phyloP scores from a whole-genome alignment of 2,329 filamentous ascomycete genomes.

The Arthrobotrys musiformis region DNA sequence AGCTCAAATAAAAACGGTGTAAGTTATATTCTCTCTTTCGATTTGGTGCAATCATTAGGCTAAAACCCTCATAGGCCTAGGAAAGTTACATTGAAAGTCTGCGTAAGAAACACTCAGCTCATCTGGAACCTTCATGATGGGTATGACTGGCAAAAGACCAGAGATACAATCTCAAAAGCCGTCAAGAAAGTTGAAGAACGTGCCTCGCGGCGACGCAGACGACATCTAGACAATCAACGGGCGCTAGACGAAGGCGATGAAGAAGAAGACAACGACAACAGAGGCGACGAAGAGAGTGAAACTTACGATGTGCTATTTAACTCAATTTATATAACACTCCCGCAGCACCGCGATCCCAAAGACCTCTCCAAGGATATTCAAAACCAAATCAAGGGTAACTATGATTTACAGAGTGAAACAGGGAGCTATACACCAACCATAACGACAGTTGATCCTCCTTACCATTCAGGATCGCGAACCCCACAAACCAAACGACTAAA shows the following conservation, averaged over 20 bases:
- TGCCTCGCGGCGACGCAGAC: conserved; percentile 76
- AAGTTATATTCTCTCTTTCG: not conserved
- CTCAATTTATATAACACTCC: conserved; percentile 96
- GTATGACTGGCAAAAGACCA: conserved; percentile 92
- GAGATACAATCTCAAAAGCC: conserved; percentile 85
- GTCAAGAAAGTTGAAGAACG: conserved; percentile 87
- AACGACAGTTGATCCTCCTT: conserved; percentile 28
- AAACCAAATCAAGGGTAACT: conserved; percentile 72
- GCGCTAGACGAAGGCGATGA: conserved; percentile 65
- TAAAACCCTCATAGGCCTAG: conserved; percentile 7
- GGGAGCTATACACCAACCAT: conserved; percentile 82
- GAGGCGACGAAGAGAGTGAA: conserved; percentile 81
- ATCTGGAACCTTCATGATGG: conserved; percentile 99
- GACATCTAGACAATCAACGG: conserved; percentile 69
- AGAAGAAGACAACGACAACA: conserved; percentile 64
- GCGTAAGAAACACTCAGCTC: conserved; percentile 85
- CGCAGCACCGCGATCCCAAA: conserved; percentile 82
- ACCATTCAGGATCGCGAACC: conserved; percentile 61
- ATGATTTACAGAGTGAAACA: conserved; percentile 87
- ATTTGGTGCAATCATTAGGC: not conserved
- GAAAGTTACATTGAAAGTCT: conserved; percentile 74
- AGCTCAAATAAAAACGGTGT: conserved; percentile 29
- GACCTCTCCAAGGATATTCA: conserved; percentile 88
- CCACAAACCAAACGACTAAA: conserved; percentile 61
- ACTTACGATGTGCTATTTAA: conserved; percentile 98